Evolutionary conservation across 768 basidiomycete genomes (phyloP).

Genomic region (Daedaleopsis sinensis): DNA sequence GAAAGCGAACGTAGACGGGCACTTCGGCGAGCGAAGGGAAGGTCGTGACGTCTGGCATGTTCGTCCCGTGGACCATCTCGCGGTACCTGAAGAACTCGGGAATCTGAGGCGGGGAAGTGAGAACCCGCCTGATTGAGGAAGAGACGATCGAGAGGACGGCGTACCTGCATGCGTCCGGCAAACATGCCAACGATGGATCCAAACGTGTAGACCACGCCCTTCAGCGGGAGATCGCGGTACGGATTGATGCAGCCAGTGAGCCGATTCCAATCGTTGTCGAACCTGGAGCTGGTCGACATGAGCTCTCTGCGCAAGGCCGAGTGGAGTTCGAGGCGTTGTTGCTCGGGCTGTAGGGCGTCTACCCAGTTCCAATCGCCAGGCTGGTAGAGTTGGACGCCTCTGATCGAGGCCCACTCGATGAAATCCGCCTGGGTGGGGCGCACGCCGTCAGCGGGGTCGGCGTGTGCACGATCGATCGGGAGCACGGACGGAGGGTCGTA

Average conservation of each 20-base stretch:
- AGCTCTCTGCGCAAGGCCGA: slow-evolving; percentile 29
- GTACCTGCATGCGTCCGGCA: slow-evolving; percentile 65
- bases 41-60: slow-evolving; percentile 27
- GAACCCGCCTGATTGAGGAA: slow-evolving; percentile 1
- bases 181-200: slow-evolving; percentile 60
- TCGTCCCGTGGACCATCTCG: slow-evolving; percentile 28
- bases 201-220: slow-evolving; percentile 45
- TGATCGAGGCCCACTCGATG: slow-evolving; percentile 41
- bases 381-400: slow-evolving; percentile 36
- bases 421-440: slow-evolving; percentile 63
- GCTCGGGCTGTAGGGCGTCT: slow-evolving; percentile 24
- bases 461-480: slow-evolving; percentile 32
- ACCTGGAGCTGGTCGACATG: slow-evolving; percentile 41
- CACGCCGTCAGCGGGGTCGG: slow-evolving; percentile 24
- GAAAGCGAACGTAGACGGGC: slow-evolving; percentile 61
- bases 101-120: slow-evolving; percentile 28
- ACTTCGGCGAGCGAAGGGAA: slow-evolving; percentile 42
- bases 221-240: slow-evolving; percentile 31
- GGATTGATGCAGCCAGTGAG: slow-evolving; percentile 49
- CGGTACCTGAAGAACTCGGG: slow-evolving; percentile 36
- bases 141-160: slow-evolving; percentile 29
- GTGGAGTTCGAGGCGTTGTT: slow-evolving; percentile 28
- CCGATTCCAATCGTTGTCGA: slow-evolving; percentile 64
- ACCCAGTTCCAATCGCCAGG: slow-evolving; percentile 32
- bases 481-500: slow-evolving; percentile 34